Evolutionary conservation across 2,329 filamentous ascomycete genomes (phyloP).

Genomic region (Fusarium sp.): DNA sequence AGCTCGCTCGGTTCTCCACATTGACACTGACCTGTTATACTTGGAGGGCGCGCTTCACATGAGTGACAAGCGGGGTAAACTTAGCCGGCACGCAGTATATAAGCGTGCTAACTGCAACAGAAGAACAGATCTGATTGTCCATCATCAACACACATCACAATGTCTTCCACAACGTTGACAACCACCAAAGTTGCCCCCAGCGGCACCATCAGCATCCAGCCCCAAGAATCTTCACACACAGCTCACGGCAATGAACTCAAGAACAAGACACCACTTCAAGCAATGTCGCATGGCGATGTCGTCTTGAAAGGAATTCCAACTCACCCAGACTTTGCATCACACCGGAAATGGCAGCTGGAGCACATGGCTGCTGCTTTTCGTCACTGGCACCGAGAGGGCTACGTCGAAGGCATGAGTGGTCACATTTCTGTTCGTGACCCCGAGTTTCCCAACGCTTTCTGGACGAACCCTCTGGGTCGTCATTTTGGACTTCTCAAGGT

Average conservation of each 20-base stretch:
- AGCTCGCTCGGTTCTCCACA: not conserved
- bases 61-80: not conserved
- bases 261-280: conserved; percentile 41
- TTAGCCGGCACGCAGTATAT: not conserved
- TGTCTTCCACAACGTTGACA: conserved; percentile 19
- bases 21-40: not conserved
- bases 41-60: conserved; percentile 28
- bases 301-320: conserved; percentile 42
- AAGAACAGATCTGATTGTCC: not conserved
- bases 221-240: conserved; percentile 27
- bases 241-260: conserved; percentile 39
- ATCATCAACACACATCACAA: not conserved
- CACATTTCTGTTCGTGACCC: conserved; percentile 76
- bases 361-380: conserved; percentile 77
- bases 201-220: conserved; percentile 22
- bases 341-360: conserved; percentile 57
- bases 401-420: conserved; percentile 76
- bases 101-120: not conserved
- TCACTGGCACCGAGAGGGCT: conserved; percentile 73
- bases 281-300: conserved; percentile 44
- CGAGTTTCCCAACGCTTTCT: conserved; percentile 69
- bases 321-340: conserved; percentile 38
- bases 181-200: not conserved
- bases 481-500: conserved; percentile 76
- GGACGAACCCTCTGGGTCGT: conserved; percentile 73